Conservation (phyloP, 768 basidiomycete species). For the Kwoniella dejecticola region DNA sequence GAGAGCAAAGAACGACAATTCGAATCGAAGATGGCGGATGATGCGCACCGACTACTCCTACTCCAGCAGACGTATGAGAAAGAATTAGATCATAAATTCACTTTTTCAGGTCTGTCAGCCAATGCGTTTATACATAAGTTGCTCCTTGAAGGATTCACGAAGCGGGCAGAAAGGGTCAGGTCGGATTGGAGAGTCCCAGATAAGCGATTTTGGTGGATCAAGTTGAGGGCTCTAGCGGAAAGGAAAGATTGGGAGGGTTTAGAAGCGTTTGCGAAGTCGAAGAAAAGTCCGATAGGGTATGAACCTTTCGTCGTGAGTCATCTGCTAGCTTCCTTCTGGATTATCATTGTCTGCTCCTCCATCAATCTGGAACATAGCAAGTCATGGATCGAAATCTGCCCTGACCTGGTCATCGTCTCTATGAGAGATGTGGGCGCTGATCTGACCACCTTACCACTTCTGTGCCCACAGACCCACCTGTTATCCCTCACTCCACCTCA, state of each 20-base stretch:
- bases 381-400: too few relatives aligned
- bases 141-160: conserved; percentile 74
- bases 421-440: too few relatives aligned
- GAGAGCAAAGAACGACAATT: conserved; percentile 90
- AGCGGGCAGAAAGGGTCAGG: conserved; percentile 85
- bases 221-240: conserved; percentile 78
- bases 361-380: too few relatives aligned
- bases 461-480: conserved; percentile 52
- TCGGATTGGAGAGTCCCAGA: conserved; percentile 92
- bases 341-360: too few relatives aligned
- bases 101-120: conserved; percentile 79
- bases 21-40: conserved; percentile 97
- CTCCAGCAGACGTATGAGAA: conserved; percentile 85
- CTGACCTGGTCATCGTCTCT: too few relatives aligned
- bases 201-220: conserved; percentile 93
- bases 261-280: conserved; percentile 81
- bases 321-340: not conserved
- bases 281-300: conserved; percentile 91
- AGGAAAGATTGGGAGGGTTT: conserved; percentile 81
- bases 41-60: conserved; percentile 69
- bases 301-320: conserved; percentile 60
- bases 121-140: conserved; percentile 83
- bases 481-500: conserved; percentile 59
- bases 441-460: too few relatives aligned
- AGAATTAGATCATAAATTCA: conserved; percentile 74